Base-by-base conservation (phyloP, 768 basidiomycete species). In the Suillus luteus region DNA sequence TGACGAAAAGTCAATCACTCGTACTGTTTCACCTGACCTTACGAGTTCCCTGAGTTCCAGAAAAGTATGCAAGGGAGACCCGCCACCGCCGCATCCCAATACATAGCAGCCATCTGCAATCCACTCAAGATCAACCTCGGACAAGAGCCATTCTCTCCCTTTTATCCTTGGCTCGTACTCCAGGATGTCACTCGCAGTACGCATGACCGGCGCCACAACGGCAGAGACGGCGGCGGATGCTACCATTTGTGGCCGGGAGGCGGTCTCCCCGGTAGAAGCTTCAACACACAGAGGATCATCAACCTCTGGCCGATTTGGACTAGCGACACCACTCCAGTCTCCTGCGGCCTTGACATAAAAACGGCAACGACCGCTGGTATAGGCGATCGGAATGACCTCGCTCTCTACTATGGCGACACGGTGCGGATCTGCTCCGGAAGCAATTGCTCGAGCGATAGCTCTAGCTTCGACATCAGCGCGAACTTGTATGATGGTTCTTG, bases 331-430 rank as follows among this genome's bases (percentile, higher is more conserved):
- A 55, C 71, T 67, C 74, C 74, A 77, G 58, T 88, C 85, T 1
- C 88, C 87, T 5, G 85, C 83, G 1, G 85, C 88, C 65, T 84
- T 82, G 65, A 87, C 85, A 65, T 86, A 83, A 68, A 89, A 76
- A 33, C 74, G 75, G 35, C 75, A 75, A 55, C 75, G 70, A 51
- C 74, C 74, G 5, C 68, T 46, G 57, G 74, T 75, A 65, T 75
- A 75, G 14, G 74, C 75, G 61, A 76, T 61, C 15, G 86, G 86
- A 60, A 88, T 76, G 17, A 80, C 79, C 55, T 84, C 80, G 46
- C 84, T 80, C 67, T 89, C 87, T 0, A 85, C 82, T 48, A 90
- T 78, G 62, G 77, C 75, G n/a, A 81, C 77, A 12, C 73, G 81
- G 10, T 71, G 72, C 33, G 73, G 71, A 49, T 79, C 76, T 1